Base-by-base conservation (phyloP, 345 rosid genomes). In the Hypericum perforatum region DNA sequence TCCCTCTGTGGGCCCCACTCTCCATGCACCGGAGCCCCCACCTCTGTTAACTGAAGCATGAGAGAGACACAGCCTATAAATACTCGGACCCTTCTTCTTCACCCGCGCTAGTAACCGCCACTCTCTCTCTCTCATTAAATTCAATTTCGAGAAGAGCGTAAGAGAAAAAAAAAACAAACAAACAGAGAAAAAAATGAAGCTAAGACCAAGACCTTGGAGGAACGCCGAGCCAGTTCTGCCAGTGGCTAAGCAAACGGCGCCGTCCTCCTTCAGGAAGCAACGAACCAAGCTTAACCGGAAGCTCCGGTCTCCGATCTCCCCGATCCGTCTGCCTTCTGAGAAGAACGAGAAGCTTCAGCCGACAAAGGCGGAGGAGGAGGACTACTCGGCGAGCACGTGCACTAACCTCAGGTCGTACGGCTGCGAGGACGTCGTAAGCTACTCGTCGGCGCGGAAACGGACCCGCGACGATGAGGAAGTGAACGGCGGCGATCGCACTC, bases 401-500 rank as follows among this genome's bases (percentile, higher is more conserved):
- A 22, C 32, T 22, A 22, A 22, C 32, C 32, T 22, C 32, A 22
- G 32, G 32, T 22, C 32, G 32, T 22, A 22, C 32, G 32, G 32
- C 4, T 22, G 32, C 32, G 32, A 22, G 32, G 32, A 22, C 32
- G 32, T 22, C 8, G 44, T 52, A 16, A 16, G 39, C 38, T 12
- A 29, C 8, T n/a, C 39, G 8, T 46, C 50, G 15, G 55, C 62
- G 48, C 42, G 63, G n/a, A 2, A 42, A 56, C 47, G 66, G 63
- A n/a, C 61, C 15, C 7, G 16, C 41, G 32, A 62, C 62, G 37
- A 65, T 66, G 49, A 68, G 83, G 56, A 79, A 80, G 68, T 72
- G 73, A 16, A 74, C 86, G 14, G 74, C 4, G 32, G 2, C 32
- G 94, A 59, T 67, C 83, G 7, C 66, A 63, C 67, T 58, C 32